Evolutionary conservation across 139 green algal genomes (phyloP), one percentile per base, ranked within the genome.

Genomic region (Chlorella sorokiniana): DNA sequence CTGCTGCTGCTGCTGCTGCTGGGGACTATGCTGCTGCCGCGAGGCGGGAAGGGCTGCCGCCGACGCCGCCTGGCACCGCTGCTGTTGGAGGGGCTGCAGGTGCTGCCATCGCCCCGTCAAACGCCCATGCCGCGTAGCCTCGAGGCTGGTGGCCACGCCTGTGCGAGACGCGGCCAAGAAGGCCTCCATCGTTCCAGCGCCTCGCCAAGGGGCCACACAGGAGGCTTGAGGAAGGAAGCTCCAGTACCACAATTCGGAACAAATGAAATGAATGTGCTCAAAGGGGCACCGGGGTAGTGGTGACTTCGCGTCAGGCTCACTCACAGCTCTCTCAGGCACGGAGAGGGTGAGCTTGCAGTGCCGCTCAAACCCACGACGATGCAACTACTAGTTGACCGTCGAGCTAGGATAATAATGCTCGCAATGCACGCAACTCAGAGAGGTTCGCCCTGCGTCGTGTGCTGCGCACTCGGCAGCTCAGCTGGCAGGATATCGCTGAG

Each of bases 1-100:
- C 63, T 42, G 63, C 63, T 33, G 41, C 68, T 75, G 68, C 68
- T 75, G 44, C 11, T 29, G 45, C 14, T 38, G 70, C 70, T n/a
- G 45, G n/a, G n/a, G 45, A n/a, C 23, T 25, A 44, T 42, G 45
- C 29, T 63, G 70, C 44, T 75, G 68, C 9, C 3, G 20, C 10
- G 38, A 11, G 42, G 44, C 70, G 23, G 70, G 10, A 23, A 44
- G 1, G 9, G 65, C 52, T 11, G 54, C 44, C 38, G 52, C 51
- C 27, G 40, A n/a, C n/a, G 54, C 44, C 71, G 14, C 35, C 25
- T 23, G 48, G 35, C 35, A 56, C 33, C 54, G 38, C 73, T 16
- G 73, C 37, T 68, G 73, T 29, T 68, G 54, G 4, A 38, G 44
- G 18, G 27, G 69, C 37, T 9, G 73, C 44, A 41, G 73, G 54